These are phyloP conservation scores for Globisporangium emineosum DNA, from an alignment of 352 stramenopile species.

Conservation along the genomic window DNA sequence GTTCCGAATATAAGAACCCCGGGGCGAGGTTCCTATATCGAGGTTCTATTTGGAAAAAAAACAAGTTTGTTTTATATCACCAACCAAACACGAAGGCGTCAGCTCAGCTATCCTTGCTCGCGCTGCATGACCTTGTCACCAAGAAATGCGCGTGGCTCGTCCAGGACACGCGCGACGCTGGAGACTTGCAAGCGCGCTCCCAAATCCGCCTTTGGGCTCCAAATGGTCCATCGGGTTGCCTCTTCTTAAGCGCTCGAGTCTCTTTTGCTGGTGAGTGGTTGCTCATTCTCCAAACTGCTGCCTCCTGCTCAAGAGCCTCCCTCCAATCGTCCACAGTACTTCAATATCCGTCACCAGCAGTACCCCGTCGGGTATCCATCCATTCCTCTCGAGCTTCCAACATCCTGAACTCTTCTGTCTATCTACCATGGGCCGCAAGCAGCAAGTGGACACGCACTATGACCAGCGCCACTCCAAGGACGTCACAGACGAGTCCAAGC, in stretches of 20 bases:
- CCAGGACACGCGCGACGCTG: neutral
- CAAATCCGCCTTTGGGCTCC: neutral
- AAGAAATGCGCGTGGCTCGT: neutral
- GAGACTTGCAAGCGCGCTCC: neutral
- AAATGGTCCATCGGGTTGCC: neutral
- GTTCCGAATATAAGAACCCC: neutral
- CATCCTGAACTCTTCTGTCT: no score
- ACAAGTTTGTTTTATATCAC: neutral
- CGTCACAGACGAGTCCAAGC: slow-evolving; percentile 47
- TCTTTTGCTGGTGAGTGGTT: neutral
- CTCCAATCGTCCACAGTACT: neutral
- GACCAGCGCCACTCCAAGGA: slow-evolving; percentile 38
- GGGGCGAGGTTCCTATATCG: neutral
- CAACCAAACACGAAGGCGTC: neutral
- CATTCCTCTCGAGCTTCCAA: no score
- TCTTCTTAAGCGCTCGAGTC: neutral
- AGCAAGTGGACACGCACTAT: slow-evolving; percentile 22
- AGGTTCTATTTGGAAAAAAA: neutral
- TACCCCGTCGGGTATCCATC: neutral
- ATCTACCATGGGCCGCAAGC: slow-evolving; percentile 12
- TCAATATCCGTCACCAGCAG: neutral
- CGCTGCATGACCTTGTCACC: neutral
- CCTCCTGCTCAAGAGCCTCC: neutral
- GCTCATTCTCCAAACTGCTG: slow-evolving; percentile 8
- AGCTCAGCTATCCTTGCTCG: neutral